Base-by-base conservation (phyloP, 2,329 filamentous ascomycete species). In the Decorospora gaudefroyi region DNA sequence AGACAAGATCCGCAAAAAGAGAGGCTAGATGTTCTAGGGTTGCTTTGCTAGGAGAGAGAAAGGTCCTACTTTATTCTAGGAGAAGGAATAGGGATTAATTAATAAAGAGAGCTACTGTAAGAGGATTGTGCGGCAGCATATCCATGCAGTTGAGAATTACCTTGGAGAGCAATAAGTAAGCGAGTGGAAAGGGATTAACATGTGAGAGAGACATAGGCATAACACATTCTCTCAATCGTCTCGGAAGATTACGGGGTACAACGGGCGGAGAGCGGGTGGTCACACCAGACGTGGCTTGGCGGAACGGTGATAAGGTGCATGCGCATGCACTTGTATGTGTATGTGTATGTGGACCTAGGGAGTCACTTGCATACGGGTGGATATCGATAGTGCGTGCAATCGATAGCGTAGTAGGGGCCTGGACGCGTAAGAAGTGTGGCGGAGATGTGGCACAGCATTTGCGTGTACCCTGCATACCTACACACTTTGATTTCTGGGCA, bases 11-110 rank as follows among this genome's bases (percentile, higher is more conserved):
- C 44, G 55, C 25, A 31, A 47, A n/a, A 57, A 57, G 36, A 22
- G 36, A 15, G 60, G 64, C 3, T 66, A 45, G 57, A 67, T 66
- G 52, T 67, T 68, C 38, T 68, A 46, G 54, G 64, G 49, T 9
- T 60, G 48, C 31, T 64, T 67, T 49, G 50, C 40, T 35, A 53
- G 62, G 15, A 23, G 12, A 16, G 31, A 26, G 6, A 65, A 62
- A 49, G 60, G 63, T 8, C 57, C 52, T 23, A 44, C 45, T 16
- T 32, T 67, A 13, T 64, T 67, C 40, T 69, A 45, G 63, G 56
- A 65, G 50, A 67, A 68, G 45, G 62, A 62, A 26, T 68, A 46
- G 61, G 54, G 54, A 16, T 47, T 30, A 22, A 65, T 68, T 22
- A 60, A 53, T 13, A 35, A 32, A 7, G 37, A 61, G 23, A 51